These are phyloP conservation scores for Austropuccinia psidii DNA, from an alignment of 1,284 basidiomycete species.

Conservation along the genomic window DNA sequence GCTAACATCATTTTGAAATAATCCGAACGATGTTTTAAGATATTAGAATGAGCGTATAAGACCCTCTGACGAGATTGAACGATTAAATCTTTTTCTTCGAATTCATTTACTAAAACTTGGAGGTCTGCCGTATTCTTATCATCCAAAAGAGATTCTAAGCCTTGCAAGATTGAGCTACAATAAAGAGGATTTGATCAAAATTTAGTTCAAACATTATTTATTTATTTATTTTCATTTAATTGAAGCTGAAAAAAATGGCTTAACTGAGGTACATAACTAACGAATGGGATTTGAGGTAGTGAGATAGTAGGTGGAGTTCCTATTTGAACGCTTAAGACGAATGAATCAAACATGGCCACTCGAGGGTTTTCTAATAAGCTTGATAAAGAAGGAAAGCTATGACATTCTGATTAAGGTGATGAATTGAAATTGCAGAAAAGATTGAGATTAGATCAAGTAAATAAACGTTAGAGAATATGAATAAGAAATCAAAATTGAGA, in stretches of 20 bases:
- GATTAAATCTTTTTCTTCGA: constrained; percentile 44
- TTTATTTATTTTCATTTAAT: constrained; percentile 51
- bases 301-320: constrained; percentile 61
- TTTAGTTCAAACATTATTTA: constrained; percentile 48
- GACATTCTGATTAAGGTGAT: constrained; percentile 53
- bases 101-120: constrained; percentile 64
- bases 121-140: constrained; percentile 53
- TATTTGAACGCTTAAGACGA: constrained; percentile 63
- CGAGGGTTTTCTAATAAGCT: constrained; percentile 57
- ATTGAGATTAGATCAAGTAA: background rate
- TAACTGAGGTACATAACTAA: constrained; percentile 57
- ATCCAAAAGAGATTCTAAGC: constrained; percentile 44
- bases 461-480: background rate
- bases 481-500: background rate
- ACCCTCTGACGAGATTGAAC: constrained; percentile 51
- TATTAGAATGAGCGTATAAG: constrained; percentile 72
- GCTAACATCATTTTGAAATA: constrained; percentile 72
- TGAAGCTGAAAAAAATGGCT: background rate
- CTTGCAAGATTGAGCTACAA: constrained; percentile 39
- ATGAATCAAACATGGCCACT: constrained; percentile 58
- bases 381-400: constrained; percentile 57
- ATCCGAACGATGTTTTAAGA: constrained; percentile 63
- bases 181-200: constrained; percentile 36
- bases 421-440: background rate
- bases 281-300: constrained; percentile 60